Evolutionary conservation across 2,329 filamentous ascomycete species (phyloP).

Genomic region (Pyrenophora seminiperda): DNA sequence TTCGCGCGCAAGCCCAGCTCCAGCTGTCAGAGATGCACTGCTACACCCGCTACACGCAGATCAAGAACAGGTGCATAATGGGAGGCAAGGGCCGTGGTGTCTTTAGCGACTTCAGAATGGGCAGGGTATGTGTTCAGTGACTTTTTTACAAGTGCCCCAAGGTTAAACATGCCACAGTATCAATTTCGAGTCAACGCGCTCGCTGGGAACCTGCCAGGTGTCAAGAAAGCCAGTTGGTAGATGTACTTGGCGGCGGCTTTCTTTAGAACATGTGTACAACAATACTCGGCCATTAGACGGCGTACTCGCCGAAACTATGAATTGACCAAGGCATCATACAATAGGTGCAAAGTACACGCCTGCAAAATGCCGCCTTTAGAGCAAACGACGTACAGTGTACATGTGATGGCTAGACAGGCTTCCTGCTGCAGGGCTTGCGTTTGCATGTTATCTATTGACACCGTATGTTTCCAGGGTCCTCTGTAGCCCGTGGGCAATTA

Average conservation of each 20-base stretch:
- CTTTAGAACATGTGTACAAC: slow-evolving; percentile 17
- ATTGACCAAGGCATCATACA: slow-evolving; percentile 15
- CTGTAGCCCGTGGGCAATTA: neutral
- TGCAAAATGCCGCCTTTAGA: neutral
- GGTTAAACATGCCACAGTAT: slow-evolving; percentile 64
- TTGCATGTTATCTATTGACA: neutral
- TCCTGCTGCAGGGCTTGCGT: too few relatives aligned
- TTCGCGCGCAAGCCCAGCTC: slow-evolving; percentile 89
- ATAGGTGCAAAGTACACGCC: neutral
- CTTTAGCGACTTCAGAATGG: slow-evolving; percentile 90
- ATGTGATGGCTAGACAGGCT: too few relatives aligned
- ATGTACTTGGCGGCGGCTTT: neutral
- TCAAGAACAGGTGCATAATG: slow-evolving; percentile 89
- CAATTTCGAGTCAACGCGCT: slow-evolving; percentile 92
- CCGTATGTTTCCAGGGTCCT: too few relatives aligned
- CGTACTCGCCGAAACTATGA: slow-evolving; percentile 28
- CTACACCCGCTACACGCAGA: slow-evolving; percentile 92
- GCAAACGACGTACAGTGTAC: neutral
- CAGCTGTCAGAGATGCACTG: slow-evolving; percentile 93
- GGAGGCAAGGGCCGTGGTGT: slow-evolving; percentile 90
- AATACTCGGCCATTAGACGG: slow-evolving; percentile 37
- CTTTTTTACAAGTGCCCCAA: neutral
- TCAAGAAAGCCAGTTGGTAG: slow-evolving; percentile 97
- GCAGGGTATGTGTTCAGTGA: slow-evolving; percentile 67
- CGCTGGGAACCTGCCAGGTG: slow-evolving; percentile 83